Evolutionary conservation across 495 filamentous ascomycete species (phyloP).

Genomic region (Aspergillus conjunctus): DNA sequence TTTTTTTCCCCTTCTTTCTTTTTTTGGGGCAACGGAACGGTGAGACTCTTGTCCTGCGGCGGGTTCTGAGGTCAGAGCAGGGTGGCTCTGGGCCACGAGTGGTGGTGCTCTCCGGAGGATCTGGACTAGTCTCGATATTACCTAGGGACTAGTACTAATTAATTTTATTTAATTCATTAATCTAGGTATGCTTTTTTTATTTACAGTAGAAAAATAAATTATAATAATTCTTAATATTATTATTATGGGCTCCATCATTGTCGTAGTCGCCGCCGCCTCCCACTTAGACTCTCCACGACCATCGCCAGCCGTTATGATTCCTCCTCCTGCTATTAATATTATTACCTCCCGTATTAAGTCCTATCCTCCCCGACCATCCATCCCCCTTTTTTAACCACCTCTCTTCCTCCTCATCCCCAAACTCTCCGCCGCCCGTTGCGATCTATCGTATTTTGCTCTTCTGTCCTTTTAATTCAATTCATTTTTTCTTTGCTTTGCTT

Average conservation of each 20-base stretch:
- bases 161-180: background rate
- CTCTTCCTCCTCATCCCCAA: constrained; percentile 25
- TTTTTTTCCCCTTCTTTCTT: constrained; percentile 6
- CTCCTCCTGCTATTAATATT: constrained; percentile 5
- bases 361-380: constrained; percentile 4
- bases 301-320: constrained; percentile 1
- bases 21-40: constrained; percentile 5
- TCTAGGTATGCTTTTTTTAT: too few species aligned
- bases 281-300: background rate
- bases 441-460: constrained; percentile 5
- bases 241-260: constrained; percentile 7
- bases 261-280: constrained; percentile 3
- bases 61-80: constrained; percentile 12
- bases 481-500: constrained; percentile 12
- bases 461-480: constrained; percentile 3
- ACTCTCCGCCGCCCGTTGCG: background rate
- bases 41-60: constrained; percentile 1
- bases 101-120: constrained; percentile 7
- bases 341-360: background rate
- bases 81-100: constrained; percentile 15
- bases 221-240: constrained; percentile 7
- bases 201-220: background rate
- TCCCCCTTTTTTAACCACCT: constrained; percentile 3
- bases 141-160: background rate
- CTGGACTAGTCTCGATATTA: background rate